These are phyloP conservation scores for Exophiala bonariae DNA, from an alignment of 2,329 filamentous ascomycete species.

Conservation along the genomic window DNA sequence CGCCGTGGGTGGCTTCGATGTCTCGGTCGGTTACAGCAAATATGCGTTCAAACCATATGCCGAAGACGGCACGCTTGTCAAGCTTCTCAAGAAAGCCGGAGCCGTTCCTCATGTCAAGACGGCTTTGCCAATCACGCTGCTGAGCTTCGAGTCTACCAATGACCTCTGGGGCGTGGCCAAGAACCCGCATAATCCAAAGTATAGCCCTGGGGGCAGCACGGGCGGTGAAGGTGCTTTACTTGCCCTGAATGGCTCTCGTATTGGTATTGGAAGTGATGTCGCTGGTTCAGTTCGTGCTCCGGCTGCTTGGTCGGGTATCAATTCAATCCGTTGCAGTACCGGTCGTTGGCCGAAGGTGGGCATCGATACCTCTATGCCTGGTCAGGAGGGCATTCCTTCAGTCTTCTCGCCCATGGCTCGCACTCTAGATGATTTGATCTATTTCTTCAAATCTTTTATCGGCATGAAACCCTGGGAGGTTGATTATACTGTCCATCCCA, in stretches of 20 bases:
- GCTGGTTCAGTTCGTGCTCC: constrained; percentile 84
- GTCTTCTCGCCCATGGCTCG: constrained; percentile 93
- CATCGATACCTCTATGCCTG: constrained; percentile 83
- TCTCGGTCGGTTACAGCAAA: constrained; percentile 75
- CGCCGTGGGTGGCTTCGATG: constrained; percentile 79
- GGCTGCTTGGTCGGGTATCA: constrained; percentile 87
- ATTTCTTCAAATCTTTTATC: constrained; percentile 78
- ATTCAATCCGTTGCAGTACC: constrained; percentile 81
- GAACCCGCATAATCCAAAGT: constrained; percentile 81
- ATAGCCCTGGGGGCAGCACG: constrained; percentile 86
- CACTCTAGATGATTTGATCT: constrained; percentile 77
- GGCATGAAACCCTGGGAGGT: constrained; percentile 86
- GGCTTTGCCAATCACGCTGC: constrained; percentile 79
- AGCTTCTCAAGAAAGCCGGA: constrained; percentile 78
- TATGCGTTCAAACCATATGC: constrained; percentile 66
- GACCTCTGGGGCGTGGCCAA: constrained; percentile 78
- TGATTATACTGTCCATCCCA: constrained; percentile 79
- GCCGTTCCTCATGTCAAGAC: constrained; percentile 93
- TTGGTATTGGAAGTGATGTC: constrained; percentile 88
- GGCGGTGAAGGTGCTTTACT: constrained; percentile 81
- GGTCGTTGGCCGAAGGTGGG: constrained; percentile 88
- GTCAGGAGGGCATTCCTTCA: constrained; percentile 84
- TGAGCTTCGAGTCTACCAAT: constrained; percentile 81
- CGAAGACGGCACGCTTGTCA: constrained; percentile 71
- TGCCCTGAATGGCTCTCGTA: constrained; percentile 76